Evolutionary conservation across 106 monocot species (phyloP).

Genomic region (Chionographis japonica): DNA sequence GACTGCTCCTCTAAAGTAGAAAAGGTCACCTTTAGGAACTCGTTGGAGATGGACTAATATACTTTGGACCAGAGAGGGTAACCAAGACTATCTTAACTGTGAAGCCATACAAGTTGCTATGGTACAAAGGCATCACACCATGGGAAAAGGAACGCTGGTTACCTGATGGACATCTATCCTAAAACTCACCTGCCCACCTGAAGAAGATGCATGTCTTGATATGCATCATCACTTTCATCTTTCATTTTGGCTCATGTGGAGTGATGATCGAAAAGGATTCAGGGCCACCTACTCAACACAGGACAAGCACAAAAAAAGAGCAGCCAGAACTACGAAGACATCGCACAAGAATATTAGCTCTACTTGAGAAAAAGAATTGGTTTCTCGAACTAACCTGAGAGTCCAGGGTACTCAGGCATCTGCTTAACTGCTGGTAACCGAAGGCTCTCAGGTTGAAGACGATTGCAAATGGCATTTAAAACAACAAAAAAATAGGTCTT

Average conservation of each 20-base stretch:
- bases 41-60: too few species aligned
- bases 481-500: not conserved
- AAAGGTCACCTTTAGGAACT: too few species aligned
- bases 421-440: conserved; percentile 66
- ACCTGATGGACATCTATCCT: conserved; percentile 51
- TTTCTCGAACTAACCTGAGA: conserved; percentile 54
- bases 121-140: too few species aligned
- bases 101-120: too few species aligned
- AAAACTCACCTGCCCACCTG: conserved; percentile 31
- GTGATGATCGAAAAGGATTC: conserved; percentile 45
- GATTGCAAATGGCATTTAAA: conserved; percentile 81
- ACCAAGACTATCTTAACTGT: too few species aligned
- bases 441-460: conserved; percentile 85
- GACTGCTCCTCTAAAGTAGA: too few species aligned
- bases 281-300: conserved; percentile 43
- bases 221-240: conserved; percentile 73
- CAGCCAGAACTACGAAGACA: not conserved
- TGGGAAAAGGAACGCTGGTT: not conserved
- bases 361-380: not conserved
- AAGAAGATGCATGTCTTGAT: conserved; percentile 64
- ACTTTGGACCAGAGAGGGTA: too few species aligned
- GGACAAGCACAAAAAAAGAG: not conserved
- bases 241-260: conserved; percentile 36
- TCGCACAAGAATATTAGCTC: not conserved
- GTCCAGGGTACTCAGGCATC: conserved; percentile 56